Evolutionary conservation across 768 basidiomycete species (phyloP).

Genomic region (Auriscalpium microsporum): DNA sequence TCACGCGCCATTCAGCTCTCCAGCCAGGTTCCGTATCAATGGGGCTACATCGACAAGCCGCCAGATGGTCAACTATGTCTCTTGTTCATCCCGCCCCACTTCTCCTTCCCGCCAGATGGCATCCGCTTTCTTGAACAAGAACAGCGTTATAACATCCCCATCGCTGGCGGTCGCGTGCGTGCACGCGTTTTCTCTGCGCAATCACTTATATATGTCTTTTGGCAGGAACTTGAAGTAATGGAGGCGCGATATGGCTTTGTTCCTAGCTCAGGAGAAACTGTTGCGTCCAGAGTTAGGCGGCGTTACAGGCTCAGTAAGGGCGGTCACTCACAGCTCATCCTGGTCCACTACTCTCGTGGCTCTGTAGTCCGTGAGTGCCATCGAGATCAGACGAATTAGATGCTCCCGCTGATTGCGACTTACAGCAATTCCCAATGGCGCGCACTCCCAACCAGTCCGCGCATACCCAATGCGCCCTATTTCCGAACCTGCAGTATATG

Average conservation of each 20-base stretch:
- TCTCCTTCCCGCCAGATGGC: conserved; percentile 66
- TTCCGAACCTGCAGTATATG: conserved; percentile 60
- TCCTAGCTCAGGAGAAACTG: conserved; percentile 52
- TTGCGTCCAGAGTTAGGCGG: conserved; percentile 60
- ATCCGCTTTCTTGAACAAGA: conserved; percentile 72
- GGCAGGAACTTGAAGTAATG: conserved; percentile 67
- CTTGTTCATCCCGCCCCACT: conserved; percentile 52
- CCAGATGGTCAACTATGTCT: conserved; percentile 62
- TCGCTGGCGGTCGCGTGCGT: conserved; percentile 46
- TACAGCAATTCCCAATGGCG: conserved; percentile 49
- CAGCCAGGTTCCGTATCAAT: conserved; percentile 52
- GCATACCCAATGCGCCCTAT: conserved; percentile 61
- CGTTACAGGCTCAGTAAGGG: conserved; percentile 68
- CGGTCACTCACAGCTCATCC: conserved; percentile 62
- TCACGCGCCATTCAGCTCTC: conserved; percentile 50
- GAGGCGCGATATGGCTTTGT: conserved; percentile 73
- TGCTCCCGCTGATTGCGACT: not conserved
- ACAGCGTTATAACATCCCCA: conserved; percentile 46
- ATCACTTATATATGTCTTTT: conserved; percentile 4
- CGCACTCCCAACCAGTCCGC: conserved; percentile 56
- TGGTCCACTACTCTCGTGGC: conserved; percentile 71
- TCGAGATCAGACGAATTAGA: not conserved
- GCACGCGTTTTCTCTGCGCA: not conserved
- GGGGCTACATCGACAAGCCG: conserved; percentile 75
- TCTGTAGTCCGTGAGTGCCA: conserved; percentile 47